Evolutionary conservation across 2,329 filamentous ascomycete species (phyloP).

Genomic region (Aspergillus caelatus): DNA sequence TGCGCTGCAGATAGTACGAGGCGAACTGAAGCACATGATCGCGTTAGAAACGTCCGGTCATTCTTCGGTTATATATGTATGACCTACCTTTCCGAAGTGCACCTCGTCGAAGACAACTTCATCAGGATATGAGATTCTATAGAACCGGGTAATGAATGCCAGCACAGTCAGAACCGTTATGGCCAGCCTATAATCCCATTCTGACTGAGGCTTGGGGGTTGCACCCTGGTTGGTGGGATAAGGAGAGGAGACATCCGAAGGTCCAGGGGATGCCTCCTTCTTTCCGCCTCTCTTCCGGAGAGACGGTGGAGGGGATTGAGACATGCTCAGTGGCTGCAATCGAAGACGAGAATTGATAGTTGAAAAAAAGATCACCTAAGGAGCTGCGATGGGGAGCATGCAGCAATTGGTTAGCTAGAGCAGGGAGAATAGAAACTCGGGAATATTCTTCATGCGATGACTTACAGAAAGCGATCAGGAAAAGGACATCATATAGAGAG

Average conservation of each 20-base stretch:
- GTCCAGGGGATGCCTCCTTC: slow-evolving; percentile 34
- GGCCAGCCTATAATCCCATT: slow-evolving; percentile 83
- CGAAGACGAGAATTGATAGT: slow-evolving; percentile 5
- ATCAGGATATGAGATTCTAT: slow-evolving; percentile 91
- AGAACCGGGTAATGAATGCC: slow-evolving; percentile 91
- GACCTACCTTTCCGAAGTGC: slow-evolving; percentile 93
- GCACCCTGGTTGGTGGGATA: slow-evolving; percentile 15
- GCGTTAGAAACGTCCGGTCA: slow-evolving; percentile 22
- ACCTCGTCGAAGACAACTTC: slow-evolving; percentile 99
- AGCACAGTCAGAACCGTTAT: slow-evolving; percentile 76
- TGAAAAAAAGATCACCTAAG: slow-evolving; percentile 14
- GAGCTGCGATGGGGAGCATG: slow-evolving; percentile 11
- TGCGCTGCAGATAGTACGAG: slow-evolving; percentile 85
- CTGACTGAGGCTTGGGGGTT: slow-evolving; percentile 46
- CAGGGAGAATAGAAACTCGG: neutral
- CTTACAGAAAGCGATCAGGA: slow-evolving; percentile 16
- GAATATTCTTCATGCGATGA: slow-evolving; percentile 12
- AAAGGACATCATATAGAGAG: slow-evolving; percentile 19
- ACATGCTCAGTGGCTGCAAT: slow-evolving; percentile 31
- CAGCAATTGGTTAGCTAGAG: slow-evolving; percentile 11
- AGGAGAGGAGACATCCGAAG: slow-evolving; percentile 26
- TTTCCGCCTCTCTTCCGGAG: slow-evolving; percentile 48
- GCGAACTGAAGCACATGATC: slow-evolving; percentile 43
- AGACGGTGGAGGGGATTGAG: slow-evolving; percentile 38
- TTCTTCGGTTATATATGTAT: neutral